Base-by-base conservation (phyloP, 2,329 filamentous ascomycete genomes). In the Ophiognomonia clavigignenti-juglandacearum region DNA sequence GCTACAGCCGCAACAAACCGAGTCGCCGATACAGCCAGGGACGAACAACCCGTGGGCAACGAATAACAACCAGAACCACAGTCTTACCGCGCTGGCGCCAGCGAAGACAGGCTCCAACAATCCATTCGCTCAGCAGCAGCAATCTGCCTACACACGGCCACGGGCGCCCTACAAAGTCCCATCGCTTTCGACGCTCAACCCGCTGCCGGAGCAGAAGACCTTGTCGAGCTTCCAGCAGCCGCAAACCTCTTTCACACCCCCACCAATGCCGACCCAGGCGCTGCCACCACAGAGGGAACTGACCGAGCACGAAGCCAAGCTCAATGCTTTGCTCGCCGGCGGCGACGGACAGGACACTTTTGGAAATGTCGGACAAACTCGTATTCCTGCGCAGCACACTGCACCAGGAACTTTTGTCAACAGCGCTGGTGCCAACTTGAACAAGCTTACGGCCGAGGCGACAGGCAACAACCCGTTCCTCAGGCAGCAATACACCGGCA, bases 281-380 rank as follows among this genome's bases (percentile, higher is more conserved):
- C 69, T 69, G 46, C 71, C 71, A 52, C 74, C 75, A 2, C 77
- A 77, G 58, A 80, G 71, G 59, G 73, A 78, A 52, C 59, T 82
- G 55, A 80, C 67, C 57, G 78, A 81, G 61, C 82, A 83, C 64
- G 78, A 83, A 61, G 82, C 85, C 19, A 86, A 81, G 60, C 85
- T 98, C 56, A 97, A 97, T 63, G 80, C 86, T 2, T 80, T 98
- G 27, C 80, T 98, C 37, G 80, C 90, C 3, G 82, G 78, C 20
- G 91, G 93, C 54, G 93, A 98, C 48, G 93, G 93, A 20, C 87
- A 95, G 73, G 93, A 98, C 63, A 98, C 93, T 0, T 98, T 95
- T 64, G 93, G 93, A 55, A 98, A 98, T 64, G 88, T 88, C n/a
- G 93, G 93, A 56, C 88, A 97, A 54, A 76, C 96, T 39, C 90